Base-by-base conservation (phyloP, 768 basidiomycete species). In the Hortiboletus campestris region DNA sequence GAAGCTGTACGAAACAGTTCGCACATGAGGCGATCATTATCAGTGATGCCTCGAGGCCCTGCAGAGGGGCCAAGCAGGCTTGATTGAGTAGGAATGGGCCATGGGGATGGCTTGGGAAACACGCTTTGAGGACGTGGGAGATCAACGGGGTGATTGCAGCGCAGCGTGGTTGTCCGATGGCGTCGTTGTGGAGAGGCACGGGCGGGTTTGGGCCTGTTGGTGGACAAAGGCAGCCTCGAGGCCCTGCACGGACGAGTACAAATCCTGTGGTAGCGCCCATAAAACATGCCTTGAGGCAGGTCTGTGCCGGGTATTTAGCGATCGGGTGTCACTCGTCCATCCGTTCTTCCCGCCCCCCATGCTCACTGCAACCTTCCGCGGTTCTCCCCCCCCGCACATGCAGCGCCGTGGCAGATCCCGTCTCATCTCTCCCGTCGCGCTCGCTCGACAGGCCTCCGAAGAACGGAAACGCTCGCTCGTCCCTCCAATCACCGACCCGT, bases 371-470 rank as follows among this genome's bases (percentile, higher is more conserved):
- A 39, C 67, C 14, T 61, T 69, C 25, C 66, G 64, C 42, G 75
- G 65, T 5, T 47, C 59, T 4, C 62, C 66, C 41, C 60, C 66
- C 4, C 58, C 60, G 2, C 57, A 57, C 5, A 63, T 70, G 60
- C 71, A 71, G 1, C 63, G 55, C 28, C 71, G 78, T 9, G 79
- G 79, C 10, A 69, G 77, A 39, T 78, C 80, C 7, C 74, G 75
- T 14, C 65, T 70, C 38, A 64, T 80, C 5, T 76, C 79, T 0
- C 65, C 66, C 7, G 73, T 74, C 40, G 79, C 81, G 2, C 61
- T 78, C 20, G 79, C 78, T 0, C 58, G 79, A 49, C 70, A 69
- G 20, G 77, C 78, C 0, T 76, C 76, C 8, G 75, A 78, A 19
- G 76, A 80, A 48, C 74, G 77, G 31, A 59, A 66, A 53, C 67